Base-by-base conservation (phyloP, 345 rosid species). In the Barbarea vulgaris region DNA sequence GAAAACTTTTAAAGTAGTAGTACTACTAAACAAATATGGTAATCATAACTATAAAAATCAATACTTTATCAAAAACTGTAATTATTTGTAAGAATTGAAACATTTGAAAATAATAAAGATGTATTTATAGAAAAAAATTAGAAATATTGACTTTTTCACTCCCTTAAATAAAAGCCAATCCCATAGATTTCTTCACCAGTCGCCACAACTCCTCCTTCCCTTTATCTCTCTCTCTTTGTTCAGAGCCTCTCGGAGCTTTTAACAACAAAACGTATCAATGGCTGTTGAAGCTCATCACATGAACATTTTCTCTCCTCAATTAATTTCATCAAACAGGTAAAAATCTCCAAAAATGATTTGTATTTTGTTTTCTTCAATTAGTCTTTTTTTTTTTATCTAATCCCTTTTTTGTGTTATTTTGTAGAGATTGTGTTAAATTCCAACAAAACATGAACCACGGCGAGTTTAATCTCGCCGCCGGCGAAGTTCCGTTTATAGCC, bases 211-310 rank as follows among this genome's bases (percentile, higher is more conserved):
- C 34, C 56, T 53, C 62, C 15, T 62, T 47, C 58, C 51, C 19
- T 21, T 48, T 74, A 55, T 74, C 44, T 75, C 48, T 56, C 60
- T 75, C 48, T 56, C 60, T 53, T 5, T 51, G 31, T 54, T 54
- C 58, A 65, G 19, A 56, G 56, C 48, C 73, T 75, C 67, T 75
- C 61, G 68, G 36, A 75, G 69, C 73, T 54, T 30, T 60, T 67
- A 3, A 21, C 41, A 51, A 72, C 30, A 50, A 50, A 64, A 71
- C 56, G 41, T 33, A 68, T 62, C 76, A 65, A 88, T 86, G 93
- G 90, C 88, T 65, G 83, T 88, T 61, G 84, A 88, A 76, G 83
- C 90, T 66, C 80, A 48, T 7, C 83, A 81, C 61, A 79, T 81
- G 34, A 79, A 80, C 79, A 75, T 81, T 31, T 73, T 83, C 79